Percentiles rank a stretch among this genome's conserved stretches.
These are phyloP conservation scores for Chrysanthemum makinoi DNA, from an alignment of 129 eudicot species.

Conservation along the genomic window DNA sequence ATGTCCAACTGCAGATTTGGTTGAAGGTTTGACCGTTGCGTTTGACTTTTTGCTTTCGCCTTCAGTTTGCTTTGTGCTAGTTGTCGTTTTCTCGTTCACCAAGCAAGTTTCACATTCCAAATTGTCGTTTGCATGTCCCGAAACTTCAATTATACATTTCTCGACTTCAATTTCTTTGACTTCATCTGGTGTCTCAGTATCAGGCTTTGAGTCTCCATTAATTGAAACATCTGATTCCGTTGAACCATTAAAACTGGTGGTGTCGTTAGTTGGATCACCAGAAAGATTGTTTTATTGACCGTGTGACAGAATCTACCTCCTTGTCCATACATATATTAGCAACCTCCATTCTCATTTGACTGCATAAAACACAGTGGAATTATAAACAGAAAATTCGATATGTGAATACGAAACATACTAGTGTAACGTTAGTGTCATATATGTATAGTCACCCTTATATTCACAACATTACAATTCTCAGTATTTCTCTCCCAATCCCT, in stretches of 20 bases:
- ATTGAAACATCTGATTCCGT: conserved; percentile 24
- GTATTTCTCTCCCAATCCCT: too few relatives aligned
- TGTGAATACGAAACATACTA: neutral
- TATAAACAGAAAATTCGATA: neutral
- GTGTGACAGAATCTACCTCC: conserved; percentile 53
- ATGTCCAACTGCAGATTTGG: conserved; percentile 44
- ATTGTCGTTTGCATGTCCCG: conserved; percentile 26
- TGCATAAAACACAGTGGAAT: conserved; percentile 26
- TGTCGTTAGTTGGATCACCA: conserved; percentile 28
- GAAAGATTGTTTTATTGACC: conserved; percentile 28
- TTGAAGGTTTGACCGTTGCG: conserved; percentile 33
- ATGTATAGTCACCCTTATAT: neutral
- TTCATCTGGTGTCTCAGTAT: conserved; percentile 34
- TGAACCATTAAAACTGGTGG: conserved; percentile 25
- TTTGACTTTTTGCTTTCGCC: conserved; percentile 43
- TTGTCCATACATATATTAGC: conserved; percentile 57
- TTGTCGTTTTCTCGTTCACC: conserved; percentile 41
- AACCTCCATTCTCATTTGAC: conserved; percentile 64
- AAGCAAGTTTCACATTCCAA: conserved; percentile 30
- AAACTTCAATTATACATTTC: conserved; percentile 43
- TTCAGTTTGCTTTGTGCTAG: conserved; percentile 36
- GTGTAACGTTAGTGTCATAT: neutral
- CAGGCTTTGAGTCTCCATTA: conserved; percentile 27
- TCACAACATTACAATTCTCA: too few relatives aligned
- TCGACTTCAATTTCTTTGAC: conserved; percentile 53